Evolutionary conservation across 1,284 basidiomycete genomes (phyloP).

Genomic region (Malassezia sympodialis): DNA sequence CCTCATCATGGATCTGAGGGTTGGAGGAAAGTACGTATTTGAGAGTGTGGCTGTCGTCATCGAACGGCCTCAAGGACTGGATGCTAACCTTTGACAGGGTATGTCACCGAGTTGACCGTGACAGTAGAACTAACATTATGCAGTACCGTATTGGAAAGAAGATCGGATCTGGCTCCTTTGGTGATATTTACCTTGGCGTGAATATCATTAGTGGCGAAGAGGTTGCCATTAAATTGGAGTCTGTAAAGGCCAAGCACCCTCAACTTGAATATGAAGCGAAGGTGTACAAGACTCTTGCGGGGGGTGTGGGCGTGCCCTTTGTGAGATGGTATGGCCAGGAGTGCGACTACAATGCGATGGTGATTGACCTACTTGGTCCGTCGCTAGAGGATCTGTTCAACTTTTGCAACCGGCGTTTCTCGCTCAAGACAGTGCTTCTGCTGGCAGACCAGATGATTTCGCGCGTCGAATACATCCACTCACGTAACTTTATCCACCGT

Average conservation of each 20-base stretch:
- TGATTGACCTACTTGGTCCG: conserved; percentile 90
- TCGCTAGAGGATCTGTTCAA: conserved; percentile 98
- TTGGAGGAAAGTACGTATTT: conserved; percentile 19
- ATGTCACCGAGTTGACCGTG: not conserved
- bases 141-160: conserved; percentile 84
- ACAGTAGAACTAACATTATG: conserved; percentile 1
- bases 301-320: conserved; percentile 96
- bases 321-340: conserved; percentile 97
- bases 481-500: conserved; percentile 98
- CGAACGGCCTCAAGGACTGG: not conserved
- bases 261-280: conserved; percentile 86
- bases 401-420: conserved; percentile 98
- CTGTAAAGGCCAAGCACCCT: conserved; percentile 99
- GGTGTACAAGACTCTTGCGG: conserved; percentile 70
- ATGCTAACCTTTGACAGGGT: conserved; percentile 15
- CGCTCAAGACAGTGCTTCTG: conserved; percentile 88
- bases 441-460: conserved; percentile 97
- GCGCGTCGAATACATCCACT: conserved; percentile 97
- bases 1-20: conserved; percentile 14
- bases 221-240: conserved; percentile 99
- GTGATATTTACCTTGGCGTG: conserved; percentile 99
- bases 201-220: conserved; percentile 99
- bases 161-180: conserved; percentile 97
- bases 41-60: not conserved
- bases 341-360: conserved; percentile 99